Evolutionary conservation across 371 early-diverging fungal genomes (phyloP).

Genomic region (Zopfochytrium polystomum): DNA sequence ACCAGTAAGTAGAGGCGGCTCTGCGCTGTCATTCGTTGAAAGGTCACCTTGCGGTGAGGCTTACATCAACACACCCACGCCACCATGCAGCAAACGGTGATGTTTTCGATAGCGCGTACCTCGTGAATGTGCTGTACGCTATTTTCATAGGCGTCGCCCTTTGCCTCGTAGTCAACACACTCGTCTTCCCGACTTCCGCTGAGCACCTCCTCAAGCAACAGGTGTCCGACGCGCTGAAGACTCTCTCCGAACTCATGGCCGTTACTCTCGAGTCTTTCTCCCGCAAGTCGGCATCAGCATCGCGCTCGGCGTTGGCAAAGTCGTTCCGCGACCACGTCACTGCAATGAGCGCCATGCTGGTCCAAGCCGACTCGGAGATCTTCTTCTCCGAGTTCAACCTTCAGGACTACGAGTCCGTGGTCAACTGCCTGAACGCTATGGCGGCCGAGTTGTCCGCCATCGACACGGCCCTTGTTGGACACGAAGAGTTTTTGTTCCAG

Average conservation of each 20-base stretch:
- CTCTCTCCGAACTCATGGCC: slow-evolving; percentile 4
- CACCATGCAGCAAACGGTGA: slow-evolving; percentile 8
- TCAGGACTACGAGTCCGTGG: slow-evolving; percentile 8
- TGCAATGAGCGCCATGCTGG: slow-evolving; percentile 1
- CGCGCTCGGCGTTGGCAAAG: slow-evolving; percentile 3
- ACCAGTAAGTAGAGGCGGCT: slow-evolving; percentile 14
- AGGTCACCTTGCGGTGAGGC: background rate
- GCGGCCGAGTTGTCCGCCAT: slow-evolving; percentile 17
- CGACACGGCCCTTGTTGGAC: slow-evolving; percentile 15
- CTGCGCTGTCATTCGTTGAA: background rate
- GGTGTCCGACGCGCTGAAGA: slow-evolving; percentile 1
- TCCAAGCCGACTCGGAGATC: slow-evolving; percentile 20
- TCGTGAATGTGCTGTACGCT: slow-evolving; percentile 18
- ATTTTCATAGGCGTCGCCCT: slow-evolving; percentile 24
- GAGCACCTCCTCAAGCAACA: slow-evolving; percentile 7
- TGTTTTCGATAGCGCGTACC: slow-evolving; percentile 22
- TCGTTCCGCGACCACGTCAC: slow-evolving; percentile 7
- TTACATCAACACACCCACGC: background rate
- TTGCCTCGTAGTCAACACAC: slow-evolving; percentile 3
- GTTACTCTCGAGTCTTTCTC: slow-evolving; percentile 3
- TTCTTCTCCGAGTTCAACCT: slow-evolving; percentile 11
- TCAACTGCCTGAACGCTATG: slow-evolving; percentile 4
- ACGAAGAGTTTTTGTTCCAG: slow-evolving; percentile 5
- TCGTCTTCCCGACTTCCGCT: slow-evolving; percentile 19
- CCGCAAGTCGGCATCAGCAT: background rate